Conservation (phyloP, 1,284 basidiomycete genomes). For the Puccinia horiana region DNA sequence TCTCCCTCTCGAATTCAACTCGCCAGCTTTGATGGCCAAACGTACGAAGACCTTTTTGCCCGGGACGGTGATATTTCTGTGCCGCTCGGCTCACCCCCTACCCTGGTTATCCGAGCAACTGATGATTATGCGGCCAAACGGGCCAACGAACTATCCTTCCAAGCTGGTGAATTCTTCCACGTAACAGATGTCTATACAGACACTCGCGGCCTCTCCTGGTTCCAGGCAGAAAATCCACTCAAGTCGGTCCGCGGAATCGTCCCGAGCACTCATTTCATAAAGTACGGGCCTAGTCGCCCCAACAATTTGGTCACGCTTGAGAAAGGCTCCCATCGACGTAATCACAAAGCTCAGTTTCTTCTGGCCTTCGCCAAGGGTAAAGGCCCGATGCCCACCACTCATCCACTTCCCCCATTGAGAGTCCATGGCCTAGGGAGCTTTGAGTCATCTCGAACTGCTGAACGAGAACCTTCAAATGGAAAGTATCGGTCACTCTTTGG, state of each 20-base stretch:
- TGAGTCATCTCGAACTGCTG: conserved; percentile 14
- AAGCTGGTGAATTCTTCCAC: conserved; percentile 26
- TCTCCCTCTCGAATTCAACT: neutral
- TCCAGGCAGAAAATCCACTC: conserved; percentile 29
- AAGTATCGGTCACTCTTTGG: conserved; percentile 25
- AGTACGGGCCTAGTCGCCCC: conserved; percentile 10
- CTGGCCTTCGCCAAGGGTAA: neutral
- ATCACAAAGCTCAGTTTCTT: neutral
- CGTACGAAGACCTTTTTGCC: neutral
- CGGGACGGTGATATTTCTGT: neutral
- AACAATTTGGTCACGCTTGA: neutral
- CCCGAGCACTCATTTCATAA: neutral
- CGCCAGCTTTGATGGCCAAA: neutral
- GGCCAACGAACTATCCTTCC: neutral
- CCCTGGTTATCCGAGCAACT: conserved; percentile 22
- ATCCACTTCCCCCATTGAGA: neutral
- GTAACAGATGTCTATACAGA: conserved; percentile 15
- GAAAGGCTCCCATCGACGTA: neutral
- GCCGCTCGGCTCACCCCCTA: neutral
- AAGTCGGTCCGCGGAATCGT: neutral
- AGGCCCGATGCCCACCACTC: neutral
- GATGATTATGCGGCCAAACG: neutral
- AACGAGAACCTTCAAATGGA: neutral
- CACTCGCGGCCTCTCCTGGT: conserved; percentile 1
- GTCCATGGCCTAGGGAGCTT: neutral